These are phyloP conservation scores for Raffaelea ambrosiae DNA, from an alignment of 2,329 filamentous ascomycete species.

Conservation along the genomic window DNA sequence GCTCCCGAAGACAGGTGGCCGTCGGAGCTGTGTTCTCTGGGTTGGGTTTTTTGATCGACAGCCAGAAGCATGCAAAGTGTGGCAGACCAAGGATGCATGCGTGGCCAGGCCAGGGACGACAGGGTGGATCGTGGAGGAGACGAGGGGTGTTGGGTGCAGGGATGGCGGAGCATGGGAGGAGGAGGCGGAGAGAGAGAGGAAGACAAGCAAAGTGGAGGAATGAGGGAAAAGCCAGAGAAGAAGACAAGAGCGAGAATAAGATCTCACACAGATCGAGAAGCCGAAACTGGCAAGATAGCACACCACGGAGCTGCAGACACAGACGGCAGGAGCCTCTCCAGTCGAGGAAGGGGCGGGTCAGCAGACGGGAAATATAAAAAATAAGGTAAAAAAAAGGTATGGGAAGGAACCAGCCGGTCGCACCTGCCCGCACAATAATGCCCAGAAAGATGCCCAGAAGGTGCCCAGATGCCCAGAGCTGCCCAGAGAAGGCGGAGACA, in stretches of 20 bases:
- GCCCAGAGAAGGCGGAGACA: background rate
- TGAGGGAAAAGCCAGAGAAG: background rate
- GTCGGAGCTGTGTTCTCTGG: conserved; percentile 6
- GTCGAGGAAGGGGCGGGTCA: background rate
- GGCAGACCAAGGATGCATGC: background rate
- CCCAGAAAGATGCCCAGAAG: background rate
- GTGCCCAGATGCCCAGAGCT: background rate
- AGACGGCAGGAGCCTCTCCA: too few relatives aligned
- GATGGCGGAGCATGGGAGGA: background rate
- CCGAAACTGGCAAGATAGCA: background rate
- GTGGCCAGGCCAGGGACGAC: background rate
- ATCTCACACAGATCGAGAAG: background rate
- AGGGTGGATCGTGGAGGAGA: too few relatives aligned
- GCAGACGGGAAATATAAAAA: background rate
- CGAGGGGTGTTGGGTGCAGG: too few relatives aligned
- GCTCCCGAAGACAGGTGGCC: conserved; percentile 6
- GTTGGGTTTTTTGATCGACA: conserved; percentile 21
- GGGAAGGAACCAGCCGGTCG: background rate
- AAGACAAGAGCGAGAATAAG: background rate
- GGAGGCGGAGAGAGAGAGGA: background rate
- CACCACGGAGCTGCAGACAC: background rate
- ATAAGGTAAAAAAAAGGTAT: background rate
- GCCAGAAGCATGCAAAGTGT: conserved; percentile 14
- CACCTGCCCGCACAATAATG: background rate
- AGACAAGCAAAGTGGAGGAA: background rate